Evolutionary conservation across 805 yeast genomes (phyloP).

Genomic region (Starmerella vaccinii): DNA sequence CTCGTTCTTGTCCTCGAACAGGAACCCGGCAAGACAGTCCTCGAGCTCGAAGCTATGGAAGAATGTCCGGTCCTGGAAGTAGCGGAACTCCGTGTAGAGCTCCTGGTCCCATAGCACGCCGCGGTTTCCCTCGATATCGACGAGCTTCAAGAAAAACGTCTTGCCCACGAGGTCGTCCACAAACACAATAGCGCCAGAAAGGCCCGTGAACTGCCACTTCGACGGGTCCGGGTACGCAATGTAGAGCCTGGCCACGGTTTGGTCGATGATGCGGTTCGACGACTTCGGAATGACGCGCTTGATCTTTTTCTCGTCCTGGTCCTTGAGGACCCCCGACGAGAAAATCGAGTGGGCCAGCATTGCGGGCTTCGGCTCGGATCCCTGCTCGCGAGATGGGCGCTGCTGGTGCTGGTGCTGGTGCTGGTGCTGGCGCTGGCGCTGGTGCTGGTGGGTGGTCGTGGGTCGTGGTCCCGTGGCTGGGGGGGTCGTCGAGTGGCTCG

Average conservation of each 20-base stretch:
- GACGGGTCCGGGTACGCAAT: constrained; percentile 78
- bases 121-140: constrained; percentile 66
- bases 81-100: constrained; percentile 73
- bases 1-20: constrained; percentile 81
- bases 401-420: not conserved
- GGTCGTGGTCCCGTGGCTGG: no score
- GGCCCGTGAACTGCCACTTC: constrained; percentile 79
- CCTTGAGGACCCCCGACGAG: constrained; percentile 25
- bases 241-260: constrained; percentile 80
- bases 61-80: constrained; percentile 87
- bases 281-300: constrained; percentile 83
- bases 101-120: constrained; percentile 99
- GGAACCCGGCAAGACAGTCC: constrained; percentile 72
- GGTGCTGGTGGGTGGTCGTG: not conserved
- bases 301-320: constrained; percentile 74
- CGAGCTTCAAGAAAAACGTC: constrained; percentile 79
- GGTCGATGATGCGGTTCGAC: constrained; percentile 77
- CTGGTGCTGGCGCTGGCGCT: not conserved
- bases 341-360: constrained; percentile 21
- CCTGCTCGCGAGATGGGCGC: not conserved
- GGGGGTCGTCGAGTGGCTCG: not conserved
- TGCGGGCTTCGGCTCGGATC: constrained; percentile 4
- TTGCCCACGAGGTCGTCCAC: constrained; percentile 93
- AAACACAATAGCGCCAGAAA: constrained; percentile 74
- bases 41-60: constrained; percentile 93